Base-by-base conservation (phyloP, 129 eudicot genomes). In the Helichrysum umbraculigerum region DNA sequence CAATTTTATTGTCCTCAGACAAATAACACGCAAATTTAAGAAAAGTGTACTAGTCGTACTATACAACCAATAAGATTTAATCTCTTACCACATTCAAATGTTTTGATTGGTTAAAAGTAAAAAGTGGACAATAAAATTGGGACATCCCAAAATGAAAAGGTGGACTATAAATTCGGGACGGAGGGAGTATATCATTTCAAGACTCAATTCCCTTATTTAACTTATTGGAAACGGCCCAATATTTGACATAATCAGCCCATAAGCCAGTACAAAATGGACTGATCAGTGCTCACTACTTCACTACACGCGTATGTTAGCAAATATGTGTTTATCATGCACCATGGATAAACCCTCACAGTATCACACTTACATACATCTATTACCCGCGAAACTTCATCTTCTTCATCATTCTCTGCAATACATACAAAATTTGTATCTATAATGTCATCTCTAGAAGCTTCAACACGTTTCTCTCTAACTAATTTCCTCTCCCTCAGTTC, bases 381-480 rank as follows among this genome's bases (percentile, higher is more conserved):
- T 64, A 25, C 78, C 83, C 83, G 83, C 78, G 61, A 79, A 79
- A 64, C 73, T 62, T 79, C 82, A 1, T 71, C 78, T 21, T 72
- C 77, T 47, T 62, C 76, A 7, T 58, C 59, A 33, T 77, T 20
- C 58, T 52, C 54, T 69, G 58, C 44, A 16, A 42, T 19, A 57
- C 62, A 57, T 56, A 56, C 20, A 11, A 63, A 77, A 17, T 20
- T 61, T 9, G 30, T 60, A 71, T 71, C 72, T 11, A 20, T 21
- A 78, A 83, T 83, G 90, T 52, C 86, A 34, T 81, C 86, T 3
- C 37, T 82, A 32, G 81, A 82, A 35, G 58, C 78, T 7, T 65
- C 81, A 19, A 42, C 89, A 44, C 72, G 79, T 8, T 30, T 82
- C 72, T 74, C 86, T 70, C 78, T 84, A 74, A 83, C 83, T 42